Conservation (phyloP, 2,329 filamentous ascomycete genomes). For the Talaromyces atroroseus region DNA sequence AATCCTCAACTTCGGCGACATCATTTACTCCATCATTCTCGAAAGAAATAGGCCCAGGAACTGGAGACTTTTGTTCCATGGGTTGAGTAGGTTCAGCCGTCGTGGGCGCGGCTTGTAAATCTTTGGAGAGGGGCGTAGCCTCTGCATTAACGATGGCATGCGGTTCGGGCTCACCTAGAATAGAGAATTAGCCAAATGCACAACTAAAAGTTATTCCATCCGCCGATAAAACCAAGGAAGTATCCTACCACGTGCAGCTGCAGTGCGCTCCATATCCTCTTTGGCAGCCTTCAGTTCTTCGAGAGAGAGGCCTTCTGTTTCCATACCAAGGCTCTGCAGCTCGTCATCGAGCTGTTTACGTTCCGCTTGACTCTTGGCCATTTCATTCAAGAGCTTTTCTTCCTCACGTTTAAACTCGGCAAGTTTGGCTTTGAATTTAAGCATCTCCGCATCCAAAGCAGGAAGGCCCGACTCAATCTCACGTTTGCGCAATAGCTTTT, state of each 20-base stretch:
- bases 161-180: background rate
- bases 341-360: slow-evolving; percentile 43
- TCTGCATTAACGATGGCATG: background rate
- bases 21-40: background rate
- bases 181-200: background rate
- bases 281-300: slow-evolving; percentile 39
- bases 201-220: background rate
- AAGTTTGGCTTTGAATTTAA: slow-evolving; percentile 30
- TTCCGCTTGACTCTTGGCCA: slow-evolving; percentile 40
- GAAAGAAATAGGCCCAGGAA: background rate
- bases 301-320: slow-evolving; percentile 44
- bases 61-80: background rate
- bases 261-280: slow-evolving; percentile 17
- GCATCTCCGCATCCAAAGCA: slow-evolving; percentile 42
- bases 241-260: slow-evolving; percentile 16
- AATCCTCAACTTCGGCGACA: slow-evolving; percentile 12
- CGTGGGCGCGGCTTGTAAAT: background rate
- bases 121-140: background rate
- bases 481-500: slow-evolving; percentile 39
- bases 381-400: slow-evolving; percentile 40
- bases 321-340: slow-evolving; percentile 44
- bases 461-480: slow-evolving; percentile 47
- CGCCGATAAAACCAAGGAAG: background rate
- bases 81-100: background rate
- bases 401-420: slow-evolving; percentile 29